Conservation (phyloP, 306 rosid genomes). For the Vicia faba region DNA sequence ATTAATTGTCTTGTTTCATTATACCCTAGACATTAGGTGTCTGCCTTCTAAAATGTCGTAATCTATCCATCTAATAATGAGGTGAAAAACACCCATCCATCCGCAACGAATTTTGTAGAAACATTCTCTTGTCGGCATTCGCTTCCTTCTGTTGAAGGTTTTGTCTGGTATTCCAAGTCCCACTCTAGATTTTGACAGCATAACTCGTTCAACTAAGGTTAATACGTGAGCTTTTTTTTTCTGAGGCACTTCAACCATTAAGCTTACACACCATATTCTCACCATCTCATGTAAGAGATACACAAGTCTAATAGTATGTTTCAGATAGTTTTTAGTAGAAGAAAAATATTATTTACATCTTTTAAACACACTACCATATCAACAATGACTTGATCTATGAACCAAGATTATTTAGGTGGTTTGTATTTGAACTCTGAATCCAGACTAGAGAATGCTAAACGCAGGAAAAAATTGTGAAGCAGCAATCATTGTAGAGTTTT, state of each 20-base stretch:
- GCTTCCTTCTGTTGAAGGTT: constrained; percentile 12
- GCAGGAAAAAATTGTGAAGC: neutral
- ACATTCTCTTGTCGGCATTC: constrained; percentile 8
- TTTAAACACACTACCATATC: neutral
- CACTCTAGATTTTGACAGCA: constrained; percentile 28
- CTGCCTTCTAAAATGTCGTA: too few species aligned
- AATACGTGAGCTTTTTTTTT: too few species aligned
- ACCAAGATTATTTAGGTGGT: neutral
- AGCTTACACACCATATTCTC: neutral
- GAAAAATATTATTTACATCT: too few species aligned
- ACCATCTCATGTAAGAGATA: too few species aligned
- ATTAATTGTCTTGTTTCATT: too few species aligned
- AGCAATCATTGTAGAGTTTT: neutral
- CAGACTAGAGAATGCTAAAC: neutral
- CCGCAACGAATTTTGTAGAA: constrained; percentile 23
- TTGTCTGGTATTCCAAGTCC: constrained; percentile 22
- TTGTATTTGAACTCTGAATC: neutral
- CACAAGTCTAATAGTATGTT: too few species aligned
- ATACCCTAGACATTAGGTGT: too few species aligned
- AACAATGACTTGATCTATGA: neutral
- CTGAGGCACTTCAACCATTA: neutral
- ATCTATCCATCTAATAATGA: constrained; percentile 19
- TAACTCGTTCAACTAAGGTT: neutral
- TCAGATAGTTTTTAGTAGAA: too few species aligned
- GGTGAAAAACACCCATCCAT: constrained; percentile 26